Evolutionary conservation across 2,329 filamentous ascomycete genomes (phyloP).

Genomic region (Rutstroemia sydowiana): DNA sequence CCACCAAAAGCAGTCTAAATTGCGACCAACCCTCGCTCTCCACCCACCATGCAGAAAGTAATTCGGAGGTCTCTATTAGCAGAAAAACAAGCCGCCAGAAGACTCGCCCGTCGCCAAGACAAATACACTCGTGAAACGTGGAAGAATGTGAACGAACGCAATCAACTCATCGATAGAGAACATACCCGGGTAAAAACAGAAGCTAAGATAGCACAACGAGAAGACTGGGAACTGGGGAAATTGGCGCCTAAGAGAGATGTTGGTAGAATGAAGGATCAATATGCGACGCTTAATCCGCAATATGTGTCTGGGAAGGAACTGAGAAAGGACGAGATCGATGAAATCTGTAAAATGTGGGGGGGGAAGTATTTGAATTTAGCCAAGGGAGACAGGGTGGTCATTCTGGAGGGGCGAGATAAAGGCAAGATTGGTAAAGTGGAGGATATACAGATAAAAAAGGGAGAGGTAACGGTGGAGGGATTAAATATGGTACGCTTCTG

Average conservation of each 20-base stretch:
- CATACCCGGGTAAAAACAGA: conserved; percentile 31
- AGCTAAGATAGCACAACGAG: conserved; percentile 52
- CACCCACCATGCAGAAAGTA: conserved; percentile 58
- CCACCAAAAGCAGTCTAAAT: conserved; percentile 1
- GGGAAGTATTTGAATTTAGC: conserved; percentile 53
- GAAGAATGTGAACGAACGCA: conserved; percentile 18
- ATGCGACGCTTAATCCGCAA: conserved; percentile 46
- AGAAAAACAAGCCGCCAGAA: conserved; percentile 53
- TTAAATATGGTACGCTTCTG: conserved; percentile 52
- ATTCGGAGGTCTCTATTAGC: conserved; percentile 59
- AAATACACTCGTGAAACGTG: conserved; percentile 17
- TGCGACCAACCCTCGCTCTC: not conserved
- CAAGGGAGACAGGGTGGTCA: conserved; percentile 70
- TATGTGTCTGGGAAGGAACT: conserved; percentile 26
- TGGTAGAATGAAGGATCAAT: conserved; percentile 48
- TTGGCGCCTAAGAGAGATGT: conserved; percentile 71
- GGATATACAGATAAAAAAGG: conserved; percentile 45
- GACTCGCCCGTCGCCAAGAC: conserved; percentile 24
- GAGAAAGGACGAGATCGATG: conserved; percentile 18
- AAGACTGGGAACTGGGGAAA: conserved; percentile 74
- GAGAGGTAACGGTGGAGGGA: conserved; percentile 53
- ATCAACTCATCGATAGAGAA: conserved; percentile 3
- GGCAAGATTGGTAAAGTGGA: conserved; percentile 74
- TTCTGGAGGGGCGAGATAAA: conserved; percentile 70
- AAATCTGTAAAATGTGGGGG: conserved; percentile 31